Evolutionary conservation across 768 basidiomycete species (phyloP), one percentile per base, ranked within the genome.

Genomic region (Boletus patriciae): DNA sequence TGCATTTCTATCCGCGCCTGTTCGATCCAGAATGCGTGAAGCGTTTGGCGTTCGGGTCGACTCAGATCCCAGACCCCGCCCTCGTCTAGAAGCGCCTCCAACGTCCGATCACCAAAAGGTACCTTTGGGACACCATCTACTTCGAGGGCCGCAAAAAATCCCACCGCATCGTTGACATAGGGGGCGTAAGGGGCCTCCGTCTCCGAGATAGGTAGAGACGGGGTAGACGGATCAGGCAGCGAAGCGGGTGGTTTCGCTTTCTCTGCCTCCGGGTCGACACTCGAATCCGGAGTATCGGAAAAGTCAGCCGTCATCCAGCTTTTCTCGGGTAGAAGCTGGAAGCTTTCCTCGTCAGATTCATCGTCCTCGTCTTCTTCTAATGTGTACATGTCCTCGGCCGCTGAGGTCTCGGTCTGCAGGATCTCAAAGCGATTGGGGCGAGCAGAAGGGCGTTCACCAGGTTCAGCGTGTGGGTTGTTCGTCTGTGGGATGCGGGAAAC

Each of bases 1-100:
- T 75, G 71, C 29, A 74, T 59, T 3, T 62, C 33, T 1, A 36
- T 48, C 9, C 80, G 75, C 29, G 80, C 74, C 52, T 76, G 67
- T 4, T 75, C 69, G 9, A 74, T 70, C 87, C 84, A 89, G 46
- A 70, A 76, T 0, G 60, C 49, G 46, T 80, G 70, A 0, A 88
- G 66, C 2, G 57, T 63, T 11, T 62, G 43, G 2, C 88, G 78
- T 62, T 90, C 88, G 1, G 31, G 8, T 5, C 42, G 43, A 4
- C 83, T 83, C 77, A 87, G 77, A 0, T 58, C 48, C 88, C 87
- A 90, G 19, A 87, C 72, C 31, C 74, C 65, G 1, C 63, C 73
- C 0, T 65, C 47, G 0, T 45, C 48, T 3, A 82, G 68, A 13
- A 84, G 71, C 4, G 60, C 63, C 1, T 72, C 66, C 12, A 86